phyloP scores from a whole-genome alignment of 2,329 filamentous ascomycete species.

The Thelonectria blattea region DNA sequence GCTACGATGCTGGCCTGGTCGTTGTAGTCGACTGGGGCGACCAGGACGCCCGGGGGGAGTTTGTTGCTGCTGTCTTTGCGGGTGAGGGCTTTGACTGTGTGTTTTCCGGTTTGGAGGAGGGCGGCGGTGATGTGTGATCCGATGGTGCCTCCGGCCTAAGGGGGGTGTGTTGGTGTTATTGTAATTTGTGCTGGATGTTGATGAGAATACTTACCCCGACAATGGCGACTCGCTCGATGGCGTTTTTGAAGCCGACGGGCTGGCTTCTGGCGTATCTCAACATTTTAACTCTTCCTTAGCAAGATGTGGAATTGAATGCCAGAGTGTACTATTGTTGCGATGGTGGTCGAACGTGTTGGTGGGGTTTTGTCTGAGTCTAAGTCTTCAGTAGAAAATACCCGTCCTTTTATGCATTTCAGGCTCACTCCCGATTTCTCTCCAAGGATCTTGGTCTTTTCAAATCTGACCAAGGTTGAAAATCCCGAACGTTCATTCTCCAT shows the following conservation, averaged over 20 bases:
- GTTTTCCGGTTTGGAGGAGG: conserved; percentile 56
- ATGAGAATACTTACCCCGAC: conserved; percentile 46
- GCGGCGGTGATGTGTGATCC: conserved; percentile 43
- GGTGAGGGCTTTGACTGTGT: conserved; percentile 59
- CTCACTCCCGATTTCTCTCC: neutral
- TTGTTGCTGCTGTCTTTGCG: conserved; percentile 50
- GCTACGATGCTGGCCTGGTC: conserved; percentile 50
- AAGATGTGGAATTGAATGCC: conserved; percentile 1
- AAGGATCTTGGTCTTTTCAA: too few relatives aligned
- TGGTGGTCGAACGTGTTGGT: neutral
- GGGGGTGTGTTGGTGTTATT: neutral
- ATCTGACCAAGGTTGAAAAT: too few relatives aligned
- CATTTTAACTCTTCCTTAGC: conserved; percentile 13
- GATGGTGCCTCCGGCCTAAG: conserved; percentile 21
- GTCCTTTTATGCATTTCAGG: conserved; percentile 17
- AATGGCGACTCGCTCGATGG: conserved; percentile 48
- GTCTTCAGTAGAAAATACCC: conserved; percentile 1
- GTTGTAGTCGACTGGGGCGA: conserved; percentile 52
- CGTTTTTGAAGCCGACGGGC: conserved; percentile 39
- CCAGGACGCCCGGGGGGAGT: conserved; percentile 52
- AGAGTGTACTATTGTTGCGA: neutral
- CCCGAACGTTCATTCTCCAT: too few relatives aligned
- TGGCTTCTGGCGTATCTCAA: conserved; percentile 32
- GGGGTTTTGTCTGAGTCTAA: neutral
- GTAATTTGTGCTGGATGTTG: neutral